Conservation (phyloP, 192 early-diverging fungal species). For the Backusella circina region DNA sequence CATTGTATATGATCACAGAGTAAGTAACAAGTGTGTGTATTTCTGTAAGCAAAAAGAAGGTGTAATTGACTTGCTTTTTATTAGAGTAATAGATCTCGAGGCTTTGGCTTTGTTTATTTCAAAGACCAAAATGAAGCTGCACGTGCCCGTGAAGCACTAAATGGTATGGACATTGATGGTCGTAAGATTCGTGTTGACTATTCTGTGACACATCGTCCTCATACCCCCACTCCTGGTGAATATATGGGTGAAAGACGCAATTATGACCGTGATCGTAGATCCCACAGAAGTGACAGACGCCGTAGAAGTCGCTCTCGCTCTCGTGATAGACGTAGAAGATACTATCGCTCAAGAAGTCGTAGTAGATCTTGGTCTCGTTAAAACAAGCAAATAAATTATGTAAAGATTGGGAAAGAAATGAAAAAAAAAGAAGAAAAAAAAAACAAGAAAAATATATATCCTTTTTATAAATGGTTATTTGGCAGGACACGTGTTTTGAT, state of each 20-base stretch:
- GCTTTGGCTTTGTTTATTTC: slow-evolving; percentile 70
- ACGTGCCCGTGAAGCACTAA: slow-evolving; percentile 52
- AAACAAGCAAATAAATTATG: not conserved
- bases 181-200: slow-evolving; percentile 58
- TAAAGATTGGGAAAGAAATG: not conserved
- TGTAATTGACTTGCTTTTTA: slow-evolving; percentile 1
- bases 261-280: slow-evolving; percentile 35
- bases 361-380: slow-evolving; percentile 37
- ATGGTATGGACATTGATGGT: slow-evolving; percentile 62
- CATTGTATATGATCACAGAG: slow-evolving; percentile 59
- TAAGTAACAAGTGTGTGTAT: slow-evolving; percentile 11
- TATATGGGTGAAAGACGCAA: slow-evolving; percentile 62
- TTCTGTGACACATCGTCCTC: slow-evolving; percentile 56
- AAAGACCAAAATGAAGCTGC: slow-evolving; percentile 43
- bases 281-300: slow-evolving; percentile 7
- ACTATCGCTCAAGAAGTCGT: slow-evolving; percentile 27
- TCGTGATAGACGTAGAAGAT: slow-evolving; percentile 31
- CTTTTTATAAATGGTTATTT: not conserved
- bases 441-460: not conserved
- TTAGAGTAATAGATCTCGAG: slow-evolving; percentile 59
- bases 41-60: not conserved
- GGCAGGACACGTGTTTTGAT: not conserved
- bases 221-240: slow-evolving; percentile 69
- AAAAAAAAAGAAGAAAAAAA: not conserved
- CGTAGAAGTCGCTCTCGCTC: slow-evolving; percentile 36